Base-by-base conservation (phyloP, 1,139 yeast genomes). In the Candida anutae region DNA sequence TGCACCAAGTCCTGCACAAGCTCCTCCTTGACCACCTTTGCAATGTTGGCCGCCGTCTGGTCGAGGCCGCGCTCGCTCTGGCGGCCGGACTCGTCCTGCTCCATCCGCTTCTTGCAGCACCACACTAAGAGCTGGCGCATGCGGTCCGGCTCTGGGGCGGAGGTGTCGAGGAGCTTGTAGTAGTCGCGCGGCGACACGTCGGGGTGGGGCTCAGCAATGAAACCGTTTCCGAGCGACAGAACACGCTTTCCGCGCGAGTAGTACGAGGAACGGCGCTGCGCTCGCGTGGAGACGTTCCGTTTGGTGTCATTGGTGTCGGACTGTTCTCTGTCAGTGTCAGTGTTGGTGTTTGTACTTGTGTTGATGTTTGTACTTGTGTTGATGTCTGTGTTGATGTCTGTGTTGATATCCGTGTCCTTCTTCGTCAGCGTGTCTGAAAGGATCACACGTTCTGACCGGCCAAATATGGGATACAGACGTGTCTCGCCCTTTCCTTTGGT, bases 151-250 rank as follows among this genome's bases (percentile, higher is more conserved):
- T 77, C 90, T 0, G 93, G 83, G 24, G 77, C 40, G 13, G 70
- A 67, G 2, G 62, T 52, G 36, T 80, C 82, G 20, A 82, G 50
- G 39, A 76, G 75, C 45, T 78, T 79, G 46, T 71, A 74, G 42
- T 74, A 74, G 30, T 76, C 80, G 13, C 55, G 43, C 1, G 68
- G 59, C 0, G 75, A 66, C 2, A 82, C 74, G 26, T 71, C 77
- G 2, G 67, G 65, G 46, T 81, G 90, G 1, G 88, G 88, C 20
- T 69, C 69, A 0, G 82, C 85, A 2, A 56, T 62, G 38, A 74
- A 75, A 3, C 90, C 90, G 43, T 77, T 79, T 0, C 90, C 87
- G 10, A 81, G 69, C 0, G 88, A 77, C 45, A 83, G 80, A 3
- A 78, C 71, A 21, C 93, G 58, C 42, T 77, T 79, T 2, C 93